Evolutionary conservation across 2,329 filamentous ascomycete genomes (phyloP).

Genomic region (Fonsecaea multimorphosa): DNA sequence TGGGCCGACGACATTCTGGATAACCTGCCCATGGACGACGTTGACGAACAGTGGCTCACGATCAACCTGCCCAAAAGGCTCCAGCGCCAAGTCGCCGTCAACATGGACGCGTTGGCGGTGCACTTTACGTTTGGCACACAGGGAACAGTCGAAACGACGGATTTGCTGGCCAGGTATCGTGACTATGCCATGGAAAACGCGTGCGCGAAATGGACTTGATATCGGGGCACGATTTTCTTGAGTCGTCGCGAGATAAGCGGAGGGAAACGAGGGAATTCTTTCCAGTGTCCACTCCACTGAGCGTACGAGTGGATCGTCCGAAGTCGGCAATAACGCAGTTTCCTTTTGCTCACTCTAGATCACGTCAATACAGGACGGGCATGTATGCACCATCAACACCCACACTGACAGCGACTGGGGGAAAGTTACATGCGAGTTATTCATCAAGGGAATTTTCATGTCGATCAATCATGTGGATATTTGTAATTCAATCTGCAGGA

Average conservation of each 20-base stretch:
- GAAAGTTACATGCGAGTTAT: background rate
- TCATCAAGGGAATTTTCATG: background rate
- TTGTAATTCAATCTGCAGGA: background rate
- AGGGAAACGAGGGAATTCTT: too few species aligned
- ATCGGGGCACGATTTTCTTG: too few species aligned
- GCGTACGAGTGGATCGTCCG: too few species aligned
- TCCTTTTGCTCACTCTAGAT: too few species aligned
- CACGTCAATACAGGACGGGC: too few species aligned
- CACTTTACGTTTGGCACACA: conserved; percentile 60
- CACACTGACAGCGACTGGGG: background rate
- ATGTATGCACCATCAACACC: too few species aligned
- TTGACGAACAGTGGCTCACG: conserved; percentile 56
- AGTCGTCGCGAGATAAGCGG: background rate
- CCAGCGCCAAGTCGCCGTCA: conserved; percentile 55
- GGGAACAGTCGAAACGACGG: conserved; percentile 56
- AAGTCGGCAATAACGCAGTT: too few species aligned
- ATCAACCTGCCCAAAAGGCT: conserved; percentile 48
- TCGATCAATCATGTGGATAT: background rate
- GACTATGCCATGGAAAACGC: conserved; percentile 61
- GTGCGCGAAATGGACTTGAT: conserved; percentile 45
- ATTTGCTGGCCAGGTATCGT: conserved; percentile 61
- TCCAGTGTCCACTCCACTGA: too few species aligned
- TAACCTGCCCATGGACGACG: conserved; percentile 55
- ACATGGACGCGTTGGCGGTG: conserved; percentile 60
- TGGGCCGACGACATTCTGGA: conserved; percentile 59